A percentile compares a stretch with the other conserved stretches of the same genome.
Evolutionary conservation across 1,284 basidiomycete genomes (phyloP).

Genomic region (Anthracocystis panici-leucophaei): DNA sequence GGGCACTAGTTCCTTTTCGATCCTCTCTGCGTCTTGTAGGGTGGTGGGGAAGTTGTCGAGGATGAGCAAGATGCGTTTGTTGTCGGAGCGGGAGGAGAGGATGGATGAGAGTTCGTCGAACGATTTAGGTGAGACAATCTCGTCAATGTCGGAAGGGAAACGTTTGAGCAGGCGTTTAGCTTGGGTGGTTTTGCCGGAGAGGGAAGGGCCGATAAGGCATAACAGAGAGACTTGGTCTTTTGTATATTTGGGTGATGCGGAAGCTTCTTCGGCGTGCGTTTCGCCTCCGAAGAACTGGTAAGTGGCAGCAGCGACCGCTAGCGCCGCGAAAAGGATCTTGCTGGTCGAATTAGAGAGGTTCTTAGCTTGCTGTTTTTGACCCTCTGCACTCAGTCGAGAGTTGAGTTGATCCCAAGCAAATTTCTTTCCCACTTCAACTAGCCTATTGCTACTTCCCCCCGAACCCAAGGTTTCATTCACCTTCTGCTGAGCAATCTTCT

Average conservation of each 20-base stretch:
- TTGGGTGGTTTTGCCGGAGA: conserved; percentile 54
- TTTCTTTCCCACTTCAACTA: conserved; percentile 24
- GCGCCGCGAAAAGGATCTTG: conserved; percentile 32
- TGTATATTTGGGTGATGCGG: conserved; percentile 19
- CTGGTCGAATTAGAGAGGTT: conserved; percentile 17
- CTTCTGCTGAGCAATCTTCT: too few species aligned
- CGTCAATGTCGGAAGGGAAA: conserved; percentile 39
- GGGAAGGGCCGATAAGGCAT: conserved; percentile 44
- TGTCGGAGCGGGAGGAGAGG: conserved; percentile 17
- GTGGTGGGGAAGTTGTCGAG: conserved; percentile 54
- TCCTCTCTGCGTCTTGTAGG: conserved; percentile 42
- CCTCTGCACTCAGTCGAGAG: conserved; percentile 11
- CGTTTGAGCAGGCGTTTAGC: conserved; percentile 46
- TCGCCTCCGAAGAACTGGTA: conserved; percentile 30
- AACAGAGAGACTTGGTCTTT: conserved; percentile 41
- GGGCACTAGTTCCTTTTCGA: conserved; percentile 48
- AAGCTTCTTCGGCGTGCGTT: conserved; percentile 32
- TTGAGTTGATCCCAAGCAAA: conserved; percentile 24
- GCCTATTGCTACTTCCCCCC: too few species aligned
- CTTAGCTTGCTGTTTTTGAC: conserved; percentile 31
- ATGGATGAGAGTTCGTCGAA: conserved; percentile 28
- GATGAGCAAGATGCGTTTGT: conserved; percentile 40
- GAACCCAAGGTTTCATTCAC: too few species aligned
- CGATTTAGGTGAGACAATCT: conserved; percentile 22
- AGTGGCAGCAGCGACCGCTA: conserved; percentile 29